Evolutionary conservation across 768 basidiomycete genomes (phyloP), one percentile per base, ranked within the genome.

Genomic region (Tulasnella sp.): DNA sequence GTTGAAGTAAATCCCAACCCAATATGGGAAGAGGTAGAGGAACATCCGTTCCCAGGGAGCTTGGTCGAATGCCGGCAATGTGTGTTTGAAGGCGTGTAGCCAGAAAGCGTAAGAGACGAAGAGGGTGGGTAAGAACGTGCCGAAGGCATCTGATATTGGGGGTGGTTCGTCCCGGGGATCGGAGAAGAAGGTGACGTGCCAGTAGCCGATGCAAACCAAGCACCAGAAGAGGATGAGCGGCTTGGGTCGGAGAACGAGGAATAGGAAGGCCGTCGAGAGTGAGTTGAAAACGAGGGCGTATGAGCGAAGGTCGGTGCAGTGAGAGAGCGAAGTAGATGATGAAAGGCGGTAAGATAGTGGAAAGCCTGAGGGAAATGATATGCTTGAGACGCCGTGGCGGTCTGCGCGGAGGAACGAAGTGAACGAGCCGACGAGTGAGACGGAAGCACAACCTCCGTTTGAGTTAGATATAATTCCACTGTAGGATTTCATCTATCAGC

Each of bases 101-200:
- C 92, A 94, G 76, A 95, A 88, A 14, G 83, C 88, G 73, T 93
- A 92, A 11, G 85, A 86, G 69, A 93, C 86, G 76, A 93, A 94
- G 26, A 95, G 82, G 0, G 85, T 79, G 0, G 93, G 92, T 9
- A 95, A 83, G 81, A 95, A 95, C 5, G 86, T 85, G 36, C 84
- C 86, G 75, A 95, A 93, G 6, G 87, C 90, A n/a, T 82, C 81
- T 71, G 89, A 86, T 71, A 94, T 79, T 34, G 85, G 84, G 5
- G 94, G 92, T 40, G 90, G 89, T 6, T 83, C 83, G 1, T 82
- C 83, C 62, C 81, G 85, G 6, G 90, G 89, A 76, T 94, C 89
- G 9, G 90, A 90, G 76, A 92, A 93, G 44, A 95, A 84, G 0
- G 86, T 82, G 69, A 92, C 83, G 75, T 95, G 92, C 92, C 93